These are phyloP conservation scores for Spatholobus suberectus DNA, from an alignment of 306 rosid species.

Conservation along the genomic window DNA sequence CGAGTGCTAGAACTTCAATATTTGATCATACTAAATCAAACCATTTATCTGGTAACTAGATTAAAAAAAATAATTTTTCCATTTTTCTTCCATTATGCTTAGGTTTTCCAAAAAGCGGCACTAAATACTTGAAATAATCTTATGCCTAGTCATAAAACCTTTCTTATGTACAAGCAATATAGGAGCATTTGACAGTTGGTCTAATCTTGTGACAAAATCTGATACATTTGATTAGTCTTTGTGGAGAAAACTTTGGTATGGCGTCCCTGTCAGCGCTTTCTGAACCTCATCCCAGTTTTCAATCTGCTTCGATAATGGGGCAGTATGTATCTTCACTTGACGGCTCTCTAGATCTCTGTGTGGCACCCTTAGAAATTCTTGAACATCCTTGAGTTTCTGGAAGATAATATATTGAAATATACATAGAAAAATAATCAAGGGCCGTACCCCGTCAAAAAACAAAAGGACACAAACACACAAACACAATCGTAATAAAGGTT, in stretches of 20 bases:
- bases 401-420: not conserved
- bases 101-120: not conserved
- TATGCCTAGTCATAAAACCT: not conserved
- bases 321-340: conserved; percentile 69
- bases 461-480: too few species aligned
- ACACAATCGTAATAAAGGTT: not conserved
- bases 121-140: conserved; percentile 9
- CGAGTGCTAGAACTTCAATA: not conserved
- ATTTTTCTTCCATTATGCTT: not conserved
- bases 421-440: not conserved
- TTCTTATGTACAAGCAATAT: conserved; percentile 31
- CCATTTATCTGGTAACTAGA: not conserved
- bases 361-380: conserved; percentile 66
- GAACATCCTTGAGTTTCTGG: conserved; percentile 71
- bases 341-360: conserved; percentile 57
- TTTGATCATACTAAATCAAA: not conserved
- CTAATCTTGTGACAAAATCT: conserved; percentile 17
- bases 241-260: conserved; percentile 52
- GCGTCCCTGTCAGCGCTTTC: conserved; percentile 48
- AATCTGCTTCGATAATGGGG: conserved; percentile 55
- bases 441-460: too few species aligned
- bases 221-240: conserved; percentile 15
- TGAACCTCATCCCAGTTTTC: conserved; percentile 70
- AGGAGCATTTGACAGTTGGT: conserved; percentile 3
- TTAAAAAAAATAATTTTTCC: not conserved